phyloP scores from a whole-genome alignment of 208 protist genomes.

The Acanthamoeba triangularis region DNA sequence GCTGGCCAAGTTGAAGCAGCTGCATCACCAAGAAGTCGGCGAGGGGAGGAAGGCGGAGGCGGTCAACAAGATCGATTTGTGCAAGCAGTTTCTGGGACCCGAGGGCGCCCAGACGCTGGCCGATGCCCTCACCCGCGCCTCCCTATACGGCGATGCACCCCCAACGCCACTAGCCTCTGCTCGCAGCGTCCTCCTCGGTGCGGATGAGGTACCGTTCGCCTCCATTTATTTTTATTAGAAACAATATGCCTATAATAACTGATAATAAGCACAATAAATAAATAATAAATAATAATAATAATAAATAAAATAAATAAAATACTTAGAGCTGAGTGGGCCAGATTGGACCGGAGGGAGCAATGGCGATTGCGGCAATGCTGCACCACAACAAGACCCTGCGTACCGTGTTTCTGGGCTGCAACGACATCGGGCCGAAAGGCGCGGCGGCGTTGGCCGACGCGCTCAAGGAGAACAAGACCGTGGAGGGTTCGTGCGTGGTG shows the following conservation, averaged over 20 bases:
- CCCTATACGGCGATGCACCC: background rate
- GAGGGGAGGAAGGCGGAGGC: background rate
- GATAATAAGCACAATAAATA: no score
- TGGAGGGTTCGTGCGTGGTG: background rate
- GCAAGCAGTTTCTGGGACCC: slow-evolving; percentile 56
- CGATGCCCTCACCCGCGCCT: background rate
- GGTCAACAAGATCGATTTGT: slow-evolving; percentile 37
- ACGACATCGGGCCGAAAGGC: slow-evolving; percentile 32
- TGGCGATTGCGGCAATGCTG: slow-evolving; percentile 21
- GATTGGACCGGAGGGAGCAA: slow-evolving; percentile 22
- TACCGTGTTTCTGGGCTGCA: slow-evolving; percentile 60
- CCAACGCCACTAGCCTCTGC: background rate
- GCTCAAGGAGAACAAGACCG: slow-evolving; percentile 4
- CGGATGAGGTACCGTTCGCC: slow-evolving; percentile 56
- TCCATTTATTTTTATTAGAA: no score
- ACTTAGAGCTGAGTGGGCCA: background rate
- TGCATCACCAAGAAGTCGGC: background rate
- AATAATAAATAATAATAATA: background rate
- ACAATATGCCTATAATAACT: background rate
- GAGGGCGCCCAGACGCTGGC: slow-evolving; percentile 14
- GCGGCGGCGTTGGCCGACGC: slow-evolving; percentile 21
- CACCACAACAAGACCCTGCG: slow-evolving; percentile 9
- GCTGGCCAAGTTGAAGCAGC: background rate
- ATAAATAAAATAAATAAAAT: background rate
- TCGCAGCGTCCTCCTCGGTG: slow-evolving; percentile 23